phyloP scores from a whole-genome alignment of 108 stramenopile genomes.

The Stephanodiscus triporus region DNA sequence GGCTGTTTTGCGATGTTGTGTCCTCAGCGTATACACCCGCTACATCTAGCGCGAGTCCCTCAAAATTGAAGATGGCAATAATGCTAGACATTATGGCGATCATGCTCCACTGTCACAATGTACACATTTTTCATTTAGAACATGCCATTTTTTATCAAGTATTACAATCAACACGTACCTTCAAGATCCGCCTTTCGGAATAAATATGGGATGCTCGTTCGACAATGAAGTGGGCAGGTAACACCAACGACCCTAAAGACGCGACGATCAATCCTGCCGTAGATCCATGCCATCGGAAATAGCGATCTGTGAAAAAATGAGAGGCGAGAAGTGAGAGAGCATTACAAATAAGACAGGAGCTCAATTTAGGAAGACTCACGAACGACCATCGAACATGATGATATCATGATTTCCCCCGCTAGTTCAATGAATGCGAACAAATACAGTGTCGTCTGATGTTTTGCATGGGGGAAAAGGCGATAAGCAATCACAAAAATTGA shows the following conservation, averaged over 20 bases:
- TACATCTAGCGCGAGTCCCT: slow-evolving; percentile 38
- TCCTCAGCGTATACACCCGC: slow-evolving; percentile 16
- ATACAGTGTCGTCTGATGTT: slow-evolving; percentile 49
- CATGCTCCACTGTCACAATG: slow-evolving; percentile 40
- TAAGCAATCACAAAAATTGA: neutral
- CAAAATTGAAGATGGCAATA: slow-evolving; percentile 65
- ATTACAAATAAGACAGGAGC: neutral
- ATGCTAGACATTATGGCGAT: slow-evolving; percentile 51
- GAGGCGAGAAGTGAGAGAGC: neutral
- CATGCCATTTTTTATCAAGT: neutral
- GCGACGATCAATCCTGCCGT: slow-evolving; percentile 65
- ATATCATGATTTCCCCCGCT: slow-evolving; percentile 68
- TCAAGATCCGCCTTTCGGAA: slow-evolving; percentile 74
- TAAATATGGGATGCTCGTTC: slow-evolving; percentile 60
- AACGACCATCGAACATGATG: slow-evolving; percentile 70
- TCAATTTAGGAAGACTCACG: neutral
- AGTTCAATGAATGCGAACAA: slow-evolving; percentile 65
- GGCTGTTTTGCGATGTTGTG: slow-evolving; percentile 1
- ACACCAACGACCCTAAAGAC: slow-evolving; percentile 48
- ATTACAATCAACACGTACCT: slow-evolving; percentile 22
- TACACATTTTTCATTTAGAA: neutral
- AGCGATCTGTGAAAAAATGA: slow-evolving; percentile 31
- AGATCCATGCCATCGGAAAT: slow-evolving; percentile 72
- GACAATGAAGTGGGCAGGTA: slow-evolving; percentile 68
- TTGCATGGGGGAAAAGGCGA: neutral